Conservation (phyloP, 2,329 filamentous ascomycete species). For the Delphinella strobiligena region DNA sequence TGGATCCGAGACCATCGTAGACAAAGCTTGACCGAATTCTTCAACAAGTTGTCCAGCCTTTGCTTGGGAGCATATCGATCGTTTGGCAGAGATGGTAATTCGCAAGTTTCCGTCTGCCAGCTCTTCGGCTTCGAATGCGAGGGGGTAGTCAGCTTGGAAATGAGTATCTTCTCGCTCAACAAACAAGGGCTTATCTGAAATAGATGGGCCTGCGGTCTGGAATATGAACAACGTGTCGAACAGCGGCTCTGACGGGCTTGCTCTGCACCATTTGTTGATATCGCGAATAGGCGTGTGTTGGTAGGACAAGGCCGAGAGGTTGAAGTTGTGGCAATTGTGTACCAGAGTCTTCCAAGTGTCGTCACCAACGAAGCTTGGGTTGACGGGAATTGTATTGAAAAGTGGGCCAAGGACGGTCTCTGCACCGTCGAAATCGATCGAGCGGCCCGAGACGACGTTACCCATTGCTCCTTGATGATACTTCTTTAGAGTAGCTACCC, state of each 20-base stretch:
- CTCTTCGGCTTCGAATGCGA: conserved; percentile 64
- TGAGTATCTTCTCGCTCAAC: conserved; percentile 4
- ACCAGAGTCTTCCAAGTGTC: conserved; percentile 51
- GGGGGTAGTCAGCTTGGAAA: conserved; percentile 52
- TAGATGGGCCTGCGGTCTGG: conserved; percentile 34
- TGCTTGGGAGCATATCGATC: conserved; percentile 25
- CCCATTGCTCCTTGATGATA: conserved; percentile 46
- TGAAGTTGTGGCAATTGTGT: conserved; percentile 56
- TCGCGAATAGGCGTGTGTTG: conserved; percentile 70
- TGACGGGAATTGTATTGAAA: conserved; percentile 80
- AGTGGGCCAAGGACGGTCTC: conserved; percentile 66
- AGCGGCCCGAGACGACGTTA: conserved; percentile 66
- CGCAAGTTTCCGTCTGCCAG: conserved; percentile 35
- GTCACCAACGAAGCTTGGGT: conserved; percentile 31
- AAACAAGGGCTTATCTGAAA: not conserved
- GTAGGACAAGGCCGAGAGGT: conserved; percentile 53
- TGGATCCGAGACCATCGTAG: conserved; percentile 23
- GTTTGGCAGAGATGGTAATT: conserved; percentile 49
- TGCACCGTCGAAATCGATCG: conserved; percentile 52
- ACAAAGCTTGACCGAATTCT: conserved; percentile 30
- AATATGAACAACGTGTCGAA: conserved; percentile 82
- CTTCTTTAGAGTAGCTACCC: conserved; percentile 40
- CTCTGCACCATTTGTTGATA: conserved; percentile 66
- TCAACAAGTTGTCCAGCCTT: conserved; percentile 28
- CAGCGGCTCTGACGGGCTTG: conserved; percentile 41